A percentile compares a stretch with the other conserved stretches of the same genome.
Evolutionary conservation across 805 yeast genomes (phyloP).

Genomic region (Hanseniaspora guilliermondii): DNA sequence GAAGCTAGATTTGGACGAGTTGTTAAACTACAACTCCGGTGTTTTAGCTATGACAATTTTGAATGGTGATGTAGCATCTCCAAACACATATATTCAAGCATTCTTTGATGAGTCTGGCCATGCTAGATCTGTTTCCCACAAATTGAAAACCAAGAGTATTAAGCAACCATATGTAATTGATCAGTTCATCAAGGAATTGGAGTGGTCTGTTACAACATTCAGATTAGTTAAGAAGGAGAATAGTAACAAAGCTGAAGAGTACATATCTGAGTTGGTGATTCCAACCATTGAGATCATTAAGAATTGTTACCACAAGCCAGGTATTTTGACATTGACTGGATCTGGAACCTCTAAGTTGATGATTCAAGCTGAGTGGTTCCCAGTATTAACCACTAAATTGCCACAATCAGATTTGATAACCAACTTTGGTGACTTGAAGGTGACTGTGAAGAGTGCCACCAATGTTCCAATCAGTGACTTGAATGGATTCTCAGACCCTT

Average conservation of each 20-base stretch:
- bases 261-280: constrained; percentile 48
- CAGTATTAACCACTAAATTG: constrained; percentile 45
- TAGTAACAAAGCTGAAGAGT: constrained; percentile 43
- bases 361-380: constrained; percentile 65
- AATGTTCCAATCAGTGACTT: constrained; percentile 75
- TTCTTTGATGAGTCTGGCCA: constrained; percentile 67
- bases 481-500: constrained; percentile 91
- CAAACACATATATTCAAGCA: constrained; percentile 56
- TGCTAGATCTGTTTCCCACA: constrained; percentile 47
- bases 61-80: constrained; percentile 43
- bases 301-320: constrained; percentile 52
- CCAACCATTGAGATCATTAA: constrained; percentile 56
- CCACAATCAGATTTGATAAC: constrained; percentile 66
- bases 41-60: constrained; percentile 56
- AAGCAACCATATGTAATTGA: constrained; percentile 51
- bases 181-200: constrained; percentile 62
- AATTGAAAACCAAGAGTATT: constrained; percentile 29
- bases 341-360: constrained; percentile 40
- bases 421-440: constrained; percentile 57
- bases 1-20: constrained; percentile 46
- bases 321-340: constrained; percentile 44
- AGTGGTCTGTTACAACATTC: constrained; percentile 54
- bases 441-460: constrained; percentile 51
- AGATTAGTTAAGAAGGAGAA: constrained; percentile 46
- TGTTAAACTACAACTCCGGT: constrained; percentile 56